Base-by-base conservation (phyloP, 495 filamentous ascomycete species). In the Penicillium coprophilum region DNA sequence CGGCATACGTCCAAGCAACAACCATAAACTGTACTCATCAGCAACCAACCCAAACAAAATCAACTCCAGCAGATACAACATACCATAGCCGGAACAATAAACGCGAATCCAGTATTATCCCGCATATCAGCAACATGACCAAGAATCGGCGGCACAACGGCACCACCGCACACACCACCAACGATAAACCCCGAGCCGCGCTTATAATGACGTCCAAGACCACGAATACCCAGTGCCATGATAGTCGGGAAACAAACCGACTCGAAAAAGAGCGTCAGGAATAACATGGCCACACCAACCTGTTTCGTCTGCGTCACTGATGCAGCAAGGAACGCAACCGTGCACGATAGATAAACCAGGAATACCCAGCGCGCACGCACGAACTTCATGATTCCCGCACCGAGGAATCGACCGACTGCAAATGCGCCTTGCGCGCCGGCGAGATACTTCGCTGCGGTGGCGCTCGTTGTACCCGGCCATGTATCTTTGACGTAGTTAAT, bases 161-260 rank as follows among this genome's bases (percentile, higher is more conserved):
- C 80, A 13, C 81, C 82, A 11, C 83, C 83, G n/a, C 71, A 68
- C 20, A 86, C 81, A 53, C 79, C 80, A 23, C 72, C 81, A 24
- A 86, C 76, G 46, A 87, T 82, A 50, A 80, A 77, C 4, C 81
- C 79, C 6, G 79, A 79, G 6, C 81, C 83, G 20, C 76, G 72
- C 65, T 85, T 85, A 6, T 81, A 84, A 66, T 85, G 80, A 24
- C 78, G 76, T 2, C 84, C 83, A 0, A 87, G 69, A 8, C 82
- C 83, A 4, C 82, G 75, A 47, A 85, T 86, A 7, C 81, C 79
- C 28, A 87, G 72, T 0, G 83, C 81, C 52, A 86, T 77, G 57
- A 87, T 85, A 6, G 84, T 85, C 2, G 84, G 84, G 70, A 85
- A 85, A 46, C 80, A 82, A 55, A 84, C 77, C 4, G 77, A 80